These are phyloP conservation scores for Leishmania guyanensis DNA, from an alignment of 208 protist species.

Conservation along the genomic window DNA sequence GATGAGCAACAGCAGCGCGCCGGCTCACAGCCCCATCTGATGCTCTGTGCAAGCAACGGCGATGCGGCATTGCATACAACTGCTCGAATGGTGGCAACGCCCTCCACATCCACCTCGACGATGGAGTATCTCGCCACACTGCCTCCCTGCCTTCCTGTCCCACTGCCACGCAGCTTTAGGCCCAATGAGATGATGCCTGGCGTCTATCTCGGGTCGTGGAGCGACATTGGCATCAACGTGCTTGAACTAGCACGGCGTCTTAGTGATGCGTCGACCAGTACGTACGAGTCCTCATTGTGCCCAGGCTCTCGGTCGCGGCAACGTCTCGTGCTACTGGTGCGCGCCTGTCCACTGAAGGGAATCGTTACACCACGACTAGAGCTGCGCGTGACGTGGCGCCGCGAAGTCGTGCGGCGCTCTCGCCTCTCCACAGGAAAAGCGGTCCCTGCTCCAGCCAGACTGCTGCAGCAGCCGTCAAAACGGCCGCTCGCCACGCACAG, in stretches of 20 bases:
- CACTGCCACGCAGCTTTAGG: constrained; percentile 42
- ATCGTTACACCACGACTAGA: constrained; percentile 20
- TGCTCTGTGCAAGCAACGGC: background rate
- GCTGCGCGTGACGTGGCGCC: constrained; percentile 19
- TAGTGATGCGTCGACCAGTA: background rate
- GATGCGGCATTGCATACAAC: background rate
- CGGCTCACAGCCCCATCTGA: background rate
- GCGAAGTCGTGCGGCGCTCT: background rate
- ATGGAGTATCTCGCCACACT: constrained; percentile 1
- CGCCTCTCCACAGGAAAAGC: background rate
- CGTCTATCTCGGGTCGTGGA: constrained; percentile 56
- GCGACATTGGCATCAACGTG: constrained; percentile 41
- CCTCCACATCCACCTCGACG: background rate
- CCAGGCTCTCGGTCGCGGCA: constrained; percentile 10
- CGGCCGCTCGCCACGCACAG: background rate
- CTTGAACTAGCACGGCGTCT: constrained; percentile 27
- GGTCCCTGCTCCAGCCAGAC: too few species aligned
- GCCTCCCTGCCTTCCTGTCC: constrained; percentile 15
- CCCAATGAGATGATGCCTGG: constrained; percentile 60
- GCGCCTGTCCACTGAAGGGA: constrained; percentile 31
- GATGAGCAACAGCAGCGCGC: background rate
- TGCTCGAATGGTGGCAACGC: background rate
- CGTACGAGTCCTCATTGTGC: background rate
- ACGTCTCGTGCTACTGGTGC: constrained; percentile 39
- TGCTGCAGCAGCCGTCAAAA: background rate